Evolutionary conservation across 495 filamentous ascomycete genomes (phyloP).

Genomic region (Neurospora discreta): DNA sequence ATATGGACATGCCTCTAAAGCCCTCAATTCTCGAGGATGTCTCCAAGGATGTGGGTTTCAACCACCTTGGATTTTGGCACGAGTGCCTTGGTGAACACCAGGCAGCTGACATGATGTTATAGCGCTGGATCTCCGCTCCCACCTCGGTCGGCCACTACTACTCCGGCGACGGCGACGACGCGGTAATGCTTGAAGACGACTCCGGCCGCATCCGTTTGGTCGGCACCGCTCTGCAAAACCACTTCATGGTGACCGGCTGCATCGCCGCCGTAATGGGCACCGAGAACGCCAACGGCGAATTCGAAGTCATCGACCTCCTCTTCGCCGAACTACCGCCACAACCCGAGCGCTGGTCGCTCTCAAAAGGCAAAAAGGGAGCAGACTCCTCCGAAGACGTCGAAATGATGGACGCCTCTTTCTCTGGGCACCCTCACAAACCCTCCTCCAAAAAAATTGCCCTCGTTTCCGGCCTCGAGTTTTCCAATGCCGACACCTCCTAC

Average conservation of each 20-base stretch:
- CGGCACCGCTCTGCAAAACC: conserved; percentile 50
- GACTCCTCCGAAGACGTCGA: conserved; percentile 28
- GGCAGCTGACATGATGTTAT: neutral
- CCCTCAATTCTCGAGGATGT: conserved; percentile 95
- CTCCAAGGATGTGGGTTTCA: conserved; percentile 64
- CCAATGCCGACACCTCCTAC: conserved; percentile 56
- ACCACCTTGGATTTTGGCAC: neutral
- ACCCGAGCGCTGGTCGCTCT: conserved; percentile 60
- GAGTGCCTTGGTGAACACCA: neutral
- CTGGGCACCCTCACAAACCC: conserved; percentile 6
- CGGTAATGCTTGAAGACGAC: conserved; percentile 89
- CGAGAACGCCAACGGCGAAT: conserved; percentile 82
- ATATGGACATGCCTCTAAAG: conserved; percentile 94
- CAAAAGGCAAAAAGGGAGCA: conserved; percentile 20
- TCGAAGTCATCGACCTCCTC: conserved; percentile 82
- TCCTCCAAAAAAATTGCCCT: conserved; percentile 64
- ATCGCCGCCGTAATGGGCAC: conserved; percentile 87
- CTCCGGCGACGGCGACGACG: conserved; percentile 44
- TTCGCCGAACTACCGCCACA: conserved; percentile 78
- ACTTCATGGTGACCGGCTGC: conserved; percentile 77
- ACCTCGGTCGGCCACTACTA: conserved; percentile 68
- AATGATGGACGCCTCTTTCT: conserved; percentile 27
- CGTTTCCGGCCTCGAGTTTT: conserved; percentile 78
- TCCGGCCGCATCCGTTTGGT: conserved; percentile 80
- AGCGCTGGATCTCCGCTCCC: conserved; percentile 83